Percentiles rank a stretch among this genome's conserved stretches.
Evolutionary conservation across 495 filamentous ascomycete species (phyloP).

Genomic region (Podospora pseudocomata): DNA sequence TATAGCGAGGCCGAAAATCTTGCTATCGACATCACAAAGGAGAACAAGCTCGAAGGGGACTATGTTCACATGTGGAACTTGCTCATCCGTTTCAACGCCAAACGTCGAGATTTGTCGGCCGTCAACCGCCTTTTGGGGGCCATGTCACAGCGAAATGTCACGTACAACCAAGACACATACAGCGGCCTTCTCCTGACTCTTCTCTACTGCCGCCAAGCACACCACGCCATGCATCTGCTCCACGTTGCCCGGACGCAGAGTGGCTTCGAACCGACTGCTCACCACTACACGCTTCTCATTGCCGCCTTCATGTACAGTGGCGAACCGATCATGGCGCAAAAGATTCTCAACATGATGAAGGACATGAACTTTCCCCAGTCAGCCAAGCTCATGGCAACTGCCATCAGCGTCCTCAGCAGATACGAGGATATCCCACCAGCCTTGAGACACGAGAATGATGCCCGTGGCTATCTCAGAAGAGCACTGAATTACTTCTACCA

Average conservation of each 20-base stretch:
- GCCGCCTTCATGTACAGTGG: conserved; percentile 34
- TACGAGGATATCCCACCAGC: conserved; percentile 29
- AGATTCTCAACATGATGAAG: conserved; percentile 36
- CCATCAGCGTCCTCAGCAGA: conserved; percentile 36
- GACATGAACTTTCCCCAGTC: conserved; percentile 30
- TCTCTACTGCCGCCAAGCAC: conserved; percentile 54
- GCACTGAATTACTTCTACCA: conserved; percentile 30
- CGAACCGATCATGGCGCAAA: conserved; percentile 31
- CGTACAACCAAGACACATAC: conserved; percentile 69
- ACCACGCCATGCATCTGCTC: conserved; percentile 65
- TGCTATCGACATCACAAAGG: conserved; percentile 40
- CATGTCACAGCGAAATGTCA: conserved; percentile 58
- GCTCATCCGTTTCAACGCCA: conserved; percentile 64
- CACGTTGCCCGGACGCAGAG: conserved; percentile 54
- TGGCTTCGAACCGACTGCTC: conserved; percentile 55
- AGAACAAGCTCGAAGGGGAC: conserved; percentile 38
- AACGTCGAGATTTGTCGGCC: conserved; percentile 57
- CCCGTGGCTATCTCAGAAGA: conserved; percentile 20
- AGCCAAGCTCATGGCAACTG: conserved; percentile 28
- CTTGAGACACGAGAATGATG: conserved; percentile 23
- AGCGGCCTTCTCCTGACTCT: conserved; percentile 69
- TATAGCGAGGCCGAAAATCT: conserved; percentile 59
- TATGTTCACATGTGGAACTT: conserved; percentile 71
- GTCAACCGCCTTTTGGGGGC: conserved; percentile 57
- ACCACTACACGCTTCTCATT: conserved; percentile 51